Percentiles rank a stretch among this genome's conserved stretches.
Evolutionary conservation across 2,329 filamentous ascomycete genomes (phyloP).

Genomic region (Botrytis sinoallii): DNA sequence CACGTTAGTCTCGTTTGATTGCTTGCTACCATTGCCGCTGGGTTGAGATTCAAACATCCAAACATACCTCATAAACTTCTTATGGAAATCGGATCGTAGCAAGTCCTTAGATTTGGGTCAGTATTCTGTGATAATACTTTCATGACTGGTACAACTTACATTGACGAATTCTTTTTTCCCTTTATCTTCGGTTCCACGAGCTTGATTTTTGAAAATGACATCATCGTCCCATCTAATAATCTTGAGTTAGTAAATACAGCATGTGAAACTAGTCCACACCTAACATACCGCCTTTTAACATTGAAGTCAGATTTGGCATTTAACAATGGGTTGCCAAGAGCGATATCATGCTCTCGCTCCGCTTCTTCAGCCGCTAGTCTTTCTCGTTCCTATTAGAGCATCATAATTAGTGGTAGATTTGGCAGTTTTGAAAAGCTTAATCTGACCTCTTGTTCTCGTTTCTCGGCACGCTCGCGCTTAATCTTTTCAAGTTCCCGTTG

Average conservation of each 20-base stretch:
- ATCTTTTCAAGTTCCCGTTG: constrained; percentile 94
- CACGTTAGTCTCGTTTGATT: constrained; percentile 17
- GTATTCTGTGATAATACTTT: constrained; percentile 16
- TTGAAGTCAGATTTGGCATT: constrained; percentile 80
- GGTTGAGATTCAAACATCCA: constrained; percentile 3
- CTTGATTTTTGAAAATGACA: constrained; percentile 99
- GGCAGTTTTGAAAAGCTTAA: background rate
- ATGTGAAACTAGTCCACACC: constrained; percentile 4
- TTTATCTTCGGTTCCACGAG: constrained; percentile 88
- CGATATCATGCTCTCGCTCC: constrained; percentile 81
- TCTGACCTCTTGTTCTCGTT: constrained; percentile 67
- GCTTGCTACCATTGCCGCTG: background rate
- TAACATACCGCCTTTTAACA: constrained; percentile 64
- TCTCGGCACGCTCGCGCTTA: constrained; percentile 74
- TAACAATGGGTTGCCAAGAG: constrained; percentile 85
- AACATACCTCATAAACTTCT: constrained; percentile 75
- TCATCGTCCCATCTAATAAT: constrained; percentile 83
- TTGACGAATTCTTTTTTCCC: constrained; percentile 97
- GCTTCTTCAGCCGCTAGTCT: constrained; percentile 78
- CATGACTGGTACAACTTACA: constrained; percentile 48
- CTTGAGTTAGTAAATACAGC: background rate
- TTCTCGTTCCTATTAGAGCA: constrained; percentile 62
- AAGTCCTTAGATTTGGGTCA: constrained; percentile 58
- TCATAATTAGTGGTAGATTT: constrained; percentile 20
- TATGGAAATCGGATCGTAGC: constrained; percentile 93